A percentile compares a stretch with the other conserved stretches of the same genome.
Conservation (phyloP, 441 rosid genomes). For the Populus hybrid region DNA sequence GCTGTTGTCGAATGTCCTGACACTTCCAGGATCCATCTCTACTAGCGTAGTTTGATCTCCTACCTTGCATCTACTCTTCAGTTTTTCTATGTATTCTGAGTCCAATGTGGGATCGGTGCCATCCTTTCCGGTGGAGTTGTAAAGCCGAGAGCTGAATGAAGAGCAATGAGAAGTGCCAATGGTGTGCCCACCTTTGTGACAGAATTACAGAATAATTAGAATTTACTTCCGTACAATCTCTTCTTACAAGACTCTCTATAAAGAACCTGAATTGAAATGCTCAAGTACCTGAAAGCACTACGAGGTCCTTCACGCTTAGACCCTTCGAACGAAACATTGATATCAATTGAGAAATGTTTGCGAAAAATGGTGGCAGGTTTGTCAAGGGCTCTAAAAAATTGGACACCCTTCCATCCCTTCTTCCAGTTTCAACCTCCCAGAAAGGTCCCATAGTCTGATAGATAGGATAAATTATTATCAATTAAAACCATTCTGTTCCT, state of each 20-base stretch:
- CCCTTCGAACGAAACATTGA: slow-evolving; percentile 54
- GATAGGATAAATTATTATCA: background rate
- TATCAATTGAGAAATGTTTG: slow-evolving; percentile 48
- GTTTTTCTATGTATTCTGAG: slow-evolving; percentile 40
- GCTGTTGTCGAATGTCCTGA: too few relatives aligned
- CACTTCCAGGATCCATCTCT: too few relatives aligned
- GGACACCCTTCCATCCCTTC: slow-evolving; percentile 78
- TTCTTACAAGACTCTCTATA: background rate
- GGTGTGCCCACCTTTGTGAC: slow-evolving; percentile 56
- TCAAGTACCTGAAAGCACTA: slow-evolving; percentile 42
- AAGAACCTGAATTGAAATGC: background rate
- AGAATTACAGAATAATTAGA: background rate
- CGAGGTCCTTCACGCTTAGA: slow-evolving; percentile 57
- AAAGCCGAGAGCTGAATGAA: slow-evolving; percentile 56
- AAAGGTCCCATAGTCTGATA: slow-evolving; percentile 53
- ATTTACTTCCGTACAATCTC: background rate
- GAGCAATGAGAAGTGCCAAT: slow-evolving; percentile 69
- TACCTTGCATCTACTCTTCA: slow-evolving; percentile 43
- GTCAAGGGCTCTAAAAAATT: slow-evolving; percentile 32
- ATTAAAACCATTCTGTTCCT: background rate
- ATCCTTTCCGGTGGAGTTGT: slow-evolving; percentile 72
- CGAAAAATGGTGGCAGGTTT: slow-evolving; percentile 49
- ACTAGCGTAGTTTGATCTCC: slow-evolving; percentile 29
- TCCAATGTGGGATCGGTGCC: slow-evolving; percentile 57
- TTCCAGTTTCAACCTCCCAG: slow-evolving; percentile 68